phyloP scores from a whole-genome alignment of 768 basidiomycete species.

The Calocera viscosa region DNA sequence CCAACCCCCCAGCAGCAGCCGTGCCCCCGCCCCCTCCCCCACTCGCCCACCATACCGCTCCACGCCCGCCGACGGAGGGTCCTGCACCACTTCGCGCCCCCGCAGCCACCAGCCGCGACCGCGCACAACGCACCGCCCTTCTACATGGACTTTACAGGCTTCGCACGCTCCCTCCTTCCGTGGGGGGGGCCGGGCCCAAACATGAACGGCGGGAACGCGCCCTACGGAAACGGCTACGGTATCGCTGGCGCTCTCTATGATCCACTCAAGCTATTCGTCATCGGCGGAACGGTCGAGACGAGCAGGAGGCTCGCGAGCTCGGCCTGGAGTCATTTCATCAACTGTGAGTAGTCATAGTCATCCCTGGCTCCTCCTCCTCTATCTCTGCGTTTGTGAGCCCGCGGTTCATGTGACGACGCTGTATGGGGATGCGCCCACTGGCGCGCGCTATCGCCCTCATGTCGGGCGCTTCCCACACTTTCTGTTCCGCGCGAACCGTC shows the following conservation, averaged over 20 bases:
- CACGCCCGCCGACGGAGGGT: background rate
- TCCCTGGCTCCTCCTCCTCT: background rate
- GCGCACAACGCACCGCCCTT: background rate
- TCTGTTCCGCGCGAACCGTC: too few relatives aligned
- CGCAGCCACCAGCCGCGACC: background rate
- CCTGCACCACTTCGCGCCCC: background rate
- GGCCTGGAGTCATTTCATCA: constrained; percentile 82
- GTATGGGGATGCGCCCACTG: too few relatives aligned
- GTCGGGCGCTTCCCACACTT: too few relatives aligned
- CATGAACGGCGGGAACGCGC: background rate
- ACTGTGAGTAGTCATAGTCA: constrained; percentile 41
- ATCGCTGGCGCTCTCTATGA: background rate
- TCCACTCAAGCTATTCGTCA: constrained; percentile 60
- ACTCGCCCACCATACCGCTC: background rate
- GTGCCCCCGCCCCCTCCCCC: background rate
- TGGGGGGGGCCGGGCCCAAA: background rate
- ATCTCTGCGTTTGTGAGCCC: background rate
- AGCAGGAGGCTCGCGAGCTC: constrained; percentile 68
- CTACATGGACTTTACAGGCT: constrained; percentile 6
- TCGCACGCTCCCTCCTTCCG: constrained; percentile 5
- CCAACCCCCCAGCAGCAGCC: background rate
- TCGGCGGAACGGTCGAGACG: constrained; percentile 80
- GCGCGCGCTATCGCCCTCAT: too few relatives aligned
- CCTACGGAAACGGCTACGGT: background rate
- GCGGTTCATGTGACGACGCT: background rate